Percentiles rank a stretch among this genome's conserved stretches.
phyloP scores from a whole-genome alignment of 148 eudicot species.

The Silene latifolia region DNA sequence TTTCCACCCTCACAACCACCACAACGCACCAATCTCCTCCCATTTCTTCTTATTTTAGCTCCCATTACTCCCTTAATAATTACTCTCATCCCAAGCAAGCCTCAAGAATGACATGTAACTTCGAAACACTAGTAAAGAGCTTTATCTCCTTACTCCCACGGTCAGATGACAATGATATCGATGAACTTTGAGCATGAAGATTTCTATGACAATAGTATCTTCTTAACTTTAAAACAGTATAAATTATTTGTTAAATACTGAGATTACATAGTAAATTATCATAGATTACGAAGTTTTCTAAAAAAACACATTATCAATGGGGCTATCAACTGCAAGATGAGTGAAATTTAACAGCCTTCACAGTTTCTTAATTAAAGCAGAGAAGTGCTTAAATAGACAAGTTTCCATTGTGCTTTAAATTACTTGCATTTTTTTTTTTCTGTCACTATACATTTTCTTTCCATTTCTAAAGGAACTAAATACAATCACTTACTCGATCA shows the following conservation, averaged over 20 bases:
- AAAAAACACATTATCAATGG: background rate
- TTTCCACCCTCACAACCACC: no score
- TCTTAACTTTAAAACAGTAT: no score
- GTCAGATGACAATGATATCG: background rate
- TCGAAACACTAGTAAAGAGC: background rate
- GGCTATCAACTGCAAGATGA: background rate
- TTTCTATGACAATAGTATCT: background rate
- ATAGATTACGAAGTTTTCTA: background rate
- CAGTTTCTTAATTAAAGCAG: background rate
- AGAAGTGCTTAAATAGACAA: background rate
- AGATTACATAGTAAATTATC: no score
- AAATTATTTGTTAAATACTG: background rate
- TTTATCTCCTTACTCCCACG: background rate
- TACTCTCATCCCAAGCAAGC: no score
- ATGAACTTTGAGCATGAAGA: background rate
- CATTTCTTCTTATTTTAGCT: no score
- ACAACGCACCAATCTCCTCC: no score
- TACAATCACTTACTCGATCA: constrained; percentile 46
- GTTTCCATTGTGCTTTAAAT: background rate
- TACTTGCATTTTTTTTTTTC: background rate
- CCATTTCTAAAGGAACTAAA: background rate
- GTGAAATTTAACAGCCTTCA: background rate
- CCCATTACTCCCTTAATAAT: no score
- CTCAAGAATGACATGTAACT: no score
- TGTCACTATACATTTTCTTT: background rate